Conservation (phyloP, 768 basidiomycete genomes). For the Psilocybe cyanescens region DNA sequence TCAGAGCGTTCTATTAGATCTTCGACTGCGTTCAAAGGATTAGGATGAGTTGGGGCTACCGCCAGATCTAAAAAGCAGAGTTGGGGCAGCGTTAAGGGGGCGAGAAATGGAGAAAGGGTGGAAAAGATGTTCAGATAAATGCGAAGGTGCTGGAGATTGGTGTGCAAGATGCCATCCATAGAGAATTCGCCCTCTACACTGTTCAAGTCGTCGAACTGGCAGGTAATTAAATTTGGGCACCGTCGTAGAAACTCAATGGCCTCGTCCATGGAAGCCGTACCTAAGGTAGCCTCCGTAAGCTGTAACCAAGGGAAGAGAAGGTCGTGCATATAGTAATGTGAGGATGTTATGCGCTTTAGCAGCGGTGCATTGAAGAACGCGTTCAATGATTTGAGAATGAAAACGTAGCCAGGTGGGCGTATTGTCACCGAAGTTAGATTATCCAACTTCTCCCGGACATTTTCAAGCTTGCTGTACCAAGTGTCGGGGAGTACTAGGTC, state of each 20-base stretch:
- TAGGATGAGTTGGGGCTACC: not conserved
- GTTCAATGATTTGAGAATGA: not conserved
- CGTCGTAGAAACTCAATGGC: slow-evolving; percentile 9
- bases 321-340: slow-evolving; percentile 4
- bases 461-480: slow-evolving; percentile 3
- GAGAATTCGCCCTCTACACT: slow-evolving; percentile 1
- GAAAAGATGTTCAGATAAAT: not conserved
- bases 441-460: not conserved
- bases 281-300: slow-evolving; percentile 1
- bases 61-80: not conserved
- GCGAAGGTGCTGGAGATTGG: not conserved
- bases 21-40: not conserved
- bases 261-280: slow-evolving; percentile 8
- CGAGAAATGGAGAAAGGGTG: not conserved
- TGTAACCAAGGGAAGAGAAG: slow-evolving; percentile 9
- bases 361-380: slow-evolving; percentile 7
- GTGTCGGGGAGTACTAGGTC: slow-evolving; percentile 7
- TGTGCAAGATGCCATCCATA: slow-evolving; percentile 1
- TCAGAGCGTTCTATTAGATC: slow-evolving; percentile 2
- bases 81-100: not conserved
- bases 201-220: slow-evolving; percentile 8
- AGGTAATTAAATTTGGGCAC: slow-evolving; percentile 8
- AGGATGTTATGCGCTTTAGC: not conserved
- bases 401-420: not conserved
- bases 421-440: slow-evolving; percentile 5